Evolutionary conservation across 192 early-diverging fungal species (phyloP).

Genomic region (Coemansia sp.): DNA sequence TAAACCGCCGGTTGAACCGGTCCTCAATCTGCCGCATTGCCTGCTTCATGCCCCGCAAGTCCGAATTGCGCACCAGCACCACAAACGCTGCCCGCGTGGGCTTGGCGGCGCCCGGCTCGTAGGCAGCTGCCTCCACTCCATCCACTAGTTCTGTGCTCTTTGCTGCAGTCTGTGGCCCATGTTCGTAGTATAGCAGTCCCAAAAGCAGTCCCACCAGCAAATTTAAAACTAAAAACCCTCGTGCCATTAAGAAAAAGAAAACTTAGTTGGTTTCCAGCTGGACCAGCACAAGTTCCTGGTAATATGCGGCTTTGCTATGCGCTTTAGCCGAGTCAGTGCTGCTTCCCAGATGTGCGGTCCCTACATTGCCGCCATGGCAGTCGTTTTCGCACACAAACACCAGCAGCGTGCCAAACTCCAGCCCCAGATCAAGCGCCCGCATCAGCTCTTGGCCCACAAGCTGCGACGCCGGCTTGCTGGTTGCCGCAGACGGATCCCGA

Average conservation of each 20-base stretch:
- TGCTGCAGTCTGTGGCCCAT: neutral
- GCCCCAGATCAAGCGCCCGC: conserved; percentile 63
- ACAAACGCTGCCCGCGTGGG: conserved; percentile 67
- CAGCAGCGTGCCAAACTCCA: conserved; percentile 89
- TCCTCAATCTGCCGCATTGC: conserved; percentile 74
- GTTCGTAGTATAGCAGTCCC: conserved; percentile 5
- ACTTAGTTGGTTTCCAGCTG: conserved; percentile 30
- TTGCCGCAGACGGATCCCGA: neutral
- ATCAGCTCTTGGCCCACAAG: conserved; percentile 27
- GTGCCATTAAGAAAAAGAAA: neutral
- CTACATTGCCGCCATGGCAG: conserved; percentile 59
- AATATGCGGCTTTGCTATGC: conserved; percentile 26
- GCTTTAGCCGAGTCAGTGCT: conserved; percentile 15
- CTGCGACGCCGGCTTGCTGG: neutral
- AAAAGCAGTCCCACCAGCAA: conserved; percentile 31
- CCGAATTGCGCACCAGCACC: conserved; percentile 72
- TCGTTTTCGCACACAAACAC: conserved; percentile 76
- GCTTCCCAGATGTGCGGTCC: conserved; percentile 24
- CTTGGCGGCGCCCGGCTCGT: conserved; percentile 20
- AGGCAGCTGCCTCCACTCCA: conserved; percentile 14
- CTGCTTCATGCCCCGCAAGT: conserved; percentile 59
- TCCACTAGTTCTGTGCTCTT: conserved; percentile 1
- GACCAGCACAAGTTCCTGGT: conserved; percentile 40
- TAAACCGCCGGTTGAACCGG: conserved; percentile 73
- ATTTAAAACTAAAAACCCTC: conserved; percentile 15